Evolutionary conservation across 2,329 filamentous ascomycete species (phyloP), one percentile per base, ranked within the genome.

Genomic region (Diplocarpon mali): DNA sequence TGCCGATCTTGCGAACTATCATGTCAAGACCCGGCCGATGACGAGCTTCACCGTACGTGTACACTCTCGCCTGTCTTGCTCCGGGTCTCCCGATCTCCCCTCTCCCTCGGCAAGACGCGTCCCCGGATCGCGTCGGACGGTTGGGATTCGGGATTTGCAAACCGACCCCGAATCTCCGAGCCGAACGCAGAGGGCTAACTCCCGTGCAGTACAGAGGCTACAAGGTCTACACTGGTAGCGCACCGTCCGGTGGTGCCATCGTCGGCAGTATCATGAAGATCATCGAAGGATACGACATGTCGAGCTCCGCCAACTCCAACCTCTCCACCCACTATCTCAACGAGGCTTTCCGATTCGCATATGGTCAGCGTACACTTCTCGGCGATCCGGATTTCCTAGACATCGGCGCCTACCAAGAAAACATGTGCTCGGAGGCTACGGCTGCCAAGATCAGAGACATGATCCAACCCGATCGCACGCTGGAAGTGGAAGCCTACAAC

Each of bases 181-280:
- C 20, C 3, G 20, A 24, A 24, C 20, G 7, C 3, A 24, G 20
- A 24, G 20, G 7, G 20, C 20, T 24, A 24, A 24, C 7, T 7
- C 7, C 20, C 4, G 3, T 3, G 20, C 20, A 24, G 20, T 88
- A 83, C 63, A 73, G 82, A 13, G 83, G 80, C 28, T 84, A 78
- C 63, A 80, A 75, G 41, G 69, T 96, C 27, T 78, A 78, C 48
- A 71, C 76, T 20, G 75, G 81, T 24, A 78, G 78, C 35, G 80
- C 87, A 0, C 90, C 90, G 0, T 83, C 83, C 13, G 84, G 84
- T 54, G 90, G 90, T 9, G 75, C 76, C 36, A 79, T 95, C 1
- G 78, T 78, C 4, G 69, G 94, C 55, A 79, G 76, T 45, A 79
- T 82, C 2, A 69, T 96, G 58, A 93, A 92, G 46, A 83, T 81